Evolutionary conservation across 2,329 filamentous ascomycete genomes (phyloP).

Genomic region (Phaeosphaeriaceae sp.): DNA sequence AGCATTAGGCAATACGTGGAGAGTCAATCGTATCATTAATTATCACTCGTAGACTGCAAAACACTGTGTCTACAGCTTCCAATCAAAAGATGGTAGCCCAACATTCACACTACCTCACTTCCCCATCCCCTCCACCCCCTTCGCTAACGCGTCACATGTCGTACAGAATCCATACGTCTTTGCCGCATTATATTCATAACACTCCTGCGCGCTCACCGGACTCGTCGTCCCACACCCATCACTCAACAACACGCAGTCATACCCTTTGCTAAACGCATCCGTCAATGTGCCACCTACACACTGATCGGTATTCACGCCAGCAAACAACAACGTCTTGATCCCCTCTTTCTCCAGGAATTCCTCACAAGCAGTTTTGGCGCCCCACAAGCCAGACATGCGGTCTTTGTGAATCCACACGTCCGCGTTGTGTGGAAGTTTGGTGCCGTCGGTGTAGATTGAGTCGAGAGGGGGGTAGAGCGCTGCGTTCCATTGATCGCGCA

Average conservation of each 20-base stretch:
- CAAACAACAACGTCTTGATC: conserved; percentile 50
- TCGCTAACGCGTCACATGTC: conserved; percentile 43
- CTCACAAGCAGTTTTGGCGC: conserved; percentile 41
- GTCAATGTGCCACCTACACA: conserved; percentile 52
- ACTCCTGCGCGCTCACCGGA: conserved; percentile 47
- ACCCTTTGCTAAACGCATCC: conserved; percentile 53
- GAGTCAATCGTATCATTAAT: too few species aligned
- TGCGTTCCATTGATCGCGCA: conserved; percentile 52
- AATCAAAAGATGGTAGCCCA: too few species aligned
- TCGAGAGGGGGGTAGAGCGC: conserved; percentile 50
- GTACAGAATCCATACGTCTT: conserved; percentile 51
- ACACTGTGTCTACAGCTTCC: too few species aligned
- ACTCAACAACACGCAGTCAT: conserved; percentile 50
- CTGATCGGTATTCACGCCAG: conserved; percentile 54
- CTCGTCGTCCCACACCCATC: conserved; percentile 53
- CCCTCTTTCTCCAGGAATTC: conserved; percentile 48
- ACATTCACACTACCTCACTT: background rate
- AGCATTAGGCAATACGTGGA: too few species aligned
- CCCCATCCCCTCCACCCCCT: conserved; percentile 18
- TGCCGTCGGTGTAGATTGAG: conserved; percentile 33
- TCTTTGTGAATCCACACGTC: conserved; percentile 50
- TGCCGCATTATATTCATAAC: conserved; percentile 51
- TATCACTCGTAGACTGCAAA: too few species aligned
- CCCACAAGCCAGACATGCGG: conserved; percentile 52
- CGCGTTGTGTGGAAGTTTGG: conserved; percentile 12